Evolutionary conservation across 2,329 filamentous ascomycete species (phyloP).

Genomic region (Xylariaceae sp.): DNA sequence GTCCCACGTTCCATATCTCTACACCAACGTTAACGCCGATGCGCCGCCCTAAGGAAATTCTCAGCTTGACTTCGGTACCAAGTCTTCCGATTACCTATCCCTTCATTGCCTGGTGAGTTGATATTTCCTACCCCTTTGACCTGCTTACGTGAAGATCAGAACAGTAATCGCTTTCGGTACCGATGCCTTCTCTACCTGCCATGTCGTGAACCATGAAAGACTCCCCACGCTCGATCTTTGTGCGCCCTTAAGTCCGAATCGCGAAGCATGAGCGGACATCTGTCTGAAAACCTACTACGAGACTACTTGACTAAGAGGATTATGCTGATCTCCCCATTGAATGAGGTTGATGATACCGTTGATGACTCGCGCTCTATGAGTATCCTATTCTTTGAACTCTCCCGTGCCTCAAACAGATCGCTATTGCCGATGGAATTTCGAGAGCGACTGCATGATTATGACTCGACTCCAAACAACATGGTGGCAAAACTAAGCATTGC

Average conservation of each 20-base stretch:
- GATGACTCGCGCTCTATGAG: not conserved
- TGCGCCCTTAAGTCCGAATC: not conserved
- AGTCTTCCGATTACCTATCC: not conserved
- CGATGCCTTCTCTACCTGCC: not conserved
- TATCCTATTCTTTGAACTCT: not conserved
- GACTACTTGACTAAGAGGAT: constrained; percentile 35
- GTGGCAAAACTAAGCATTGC: not conserved
- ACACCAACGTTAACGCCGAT: not conserved
- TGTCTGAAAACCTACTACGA: constrained; percentile 18
- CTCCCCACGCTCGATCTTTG: not conserved
- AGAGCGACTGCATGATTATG: not conserved
- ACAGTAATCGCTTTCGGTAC: not conserved
- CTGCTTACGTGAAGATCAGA: not conserved
- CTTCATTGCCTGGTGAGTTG: not conserved
- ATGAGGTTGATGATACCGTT: not conserved
- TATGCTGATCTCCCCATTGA: constrained; percentile 50
- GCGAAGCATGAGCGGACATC: not conserved
- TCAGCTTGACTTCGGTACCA: not conserved
- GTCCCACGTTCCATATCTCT: constrained; percentile 16
- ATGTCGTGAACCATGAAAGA: not conserved
- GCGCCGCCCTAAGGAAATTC: not conserved
- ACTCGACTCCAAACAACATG: not conserved
- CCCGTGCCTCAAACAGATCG: not conserved
- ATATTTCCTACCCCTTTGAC: not conserved
- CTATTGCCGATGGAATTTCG: not conserved